Evolutionary conservation across 1,284 basidiomycete genomes (phyloP).

Genomic region (Puccinia triticina): DNA sequence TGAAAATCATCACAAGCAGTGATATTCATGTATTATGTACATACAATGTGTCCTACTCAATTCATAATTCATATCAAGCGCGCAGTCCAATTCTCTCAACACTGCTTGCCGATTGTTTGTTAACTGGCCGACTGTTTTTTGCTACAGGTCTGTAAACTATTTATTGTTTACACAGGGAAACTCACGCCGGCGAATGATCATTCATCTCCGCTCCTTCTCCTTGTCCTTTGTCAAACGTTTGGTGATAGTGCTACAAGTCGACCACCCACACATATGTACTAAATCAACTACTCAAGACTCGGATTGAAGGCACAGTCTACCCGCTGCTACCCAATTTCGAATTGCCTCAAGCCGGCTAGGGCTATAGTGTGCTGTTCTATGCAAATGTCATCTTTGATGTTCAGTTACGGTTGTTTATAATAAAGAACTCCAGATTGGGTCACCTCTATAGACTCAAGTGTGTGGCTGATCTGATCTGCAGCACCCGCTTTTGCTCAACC

Average conservation of each 20-base stretch:
- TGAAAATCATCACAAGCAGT: neutral
- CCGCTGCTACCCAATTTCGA: neutral
- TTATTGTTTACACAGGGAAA: neutral
- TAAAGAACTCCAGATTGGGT: constrained; percentile 2
- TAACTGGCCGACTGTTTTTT: neutral
- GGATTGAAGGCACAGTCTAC: neutral
- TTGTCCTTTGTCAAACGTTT: constrained; percentile 10
- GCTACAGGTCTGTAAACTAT: neutral
- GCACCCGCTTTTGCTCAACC: constrained; percentile 3
- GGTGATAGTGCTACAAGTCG: constrained; percentile 11
- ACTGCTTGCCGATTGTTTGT: constrained; percentile 9
- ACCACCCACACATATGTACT: neutral
- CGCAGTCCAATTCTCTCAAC: constrained; percentile 8
- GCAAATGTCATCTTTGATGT: constrained; percentile 4
- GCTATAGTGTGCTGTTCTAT: neutral
- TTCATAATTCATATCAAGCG: neutral
- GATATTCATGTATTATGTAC: neutral
- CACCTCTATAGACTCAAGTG: constrained; percentile 3
- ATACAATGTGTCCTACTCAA: neutral
- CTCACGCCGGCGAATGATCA: neutral
- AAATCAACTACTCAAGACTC: neutral
- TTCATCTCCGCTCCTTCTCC: constrained; percentile 8
- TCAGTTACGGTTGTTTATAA: constrained; percentile 1
- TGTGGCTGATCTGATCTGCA: constrained; percentile 26
- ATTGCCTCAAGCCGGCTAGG: neutral